Conservation (phyloP, 257 asterid genomes). For the Solanum dulcamara region DNA sequence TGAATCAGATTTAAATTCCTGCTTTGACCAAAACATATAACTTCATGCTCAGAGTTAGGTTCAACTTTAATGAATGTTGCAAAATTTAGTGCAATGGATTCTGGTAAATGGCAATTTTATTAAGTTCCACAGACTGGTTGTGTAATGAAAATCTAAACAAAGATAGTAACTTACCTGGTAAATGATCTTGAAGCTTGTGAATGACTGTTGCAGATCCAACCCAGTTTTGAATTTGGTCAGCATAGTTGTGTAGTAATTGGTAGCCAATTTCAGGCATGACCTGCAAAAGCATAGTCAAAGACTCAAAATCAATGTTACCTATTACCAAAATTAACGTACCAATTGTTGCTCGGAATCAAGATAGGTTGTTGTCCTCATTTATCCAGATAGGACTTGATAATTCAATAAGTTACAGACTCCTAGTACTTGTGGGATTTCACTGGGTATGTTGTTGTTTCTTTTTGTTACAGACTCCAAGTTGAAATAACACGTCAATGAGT, state of each 20-base stretch:
- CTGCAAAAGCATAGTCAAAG: conserved; percentile 18
- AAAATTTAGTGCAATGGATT: neutral
- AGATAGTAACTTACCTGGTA: conserved; percentile 35
- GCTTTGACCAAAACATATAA: too few relatives aligned
- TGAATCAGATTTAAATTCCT: too few relatives aligned
- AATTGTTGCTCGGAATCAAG: conserved; percentile 64
- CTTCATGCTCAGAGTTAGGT: too few relatives aligned
- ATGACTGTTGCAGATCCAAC: conserved; percentile 83
- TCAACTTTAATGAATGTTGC: neutral
- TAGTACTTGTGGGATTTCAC: too few relatives aligned
- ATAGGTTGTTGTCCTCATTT: conserved; percentile 55
- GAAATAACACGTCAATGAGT: conserved; percentile 4
- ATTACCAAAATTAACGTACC: conserved; percentile 23
- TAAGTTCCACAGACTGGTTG: neutral
- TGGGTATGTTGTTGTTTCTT: neutral
- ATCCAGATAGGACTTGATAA: conserved; percentile 69
- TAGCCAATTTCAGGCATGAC: conserved; percentile 81
- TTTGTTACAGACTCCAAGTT: neutral
- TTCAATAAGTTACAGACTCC: neutral
- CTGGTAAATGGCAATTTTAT: neutral
- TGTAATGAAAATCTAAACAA: neutral
- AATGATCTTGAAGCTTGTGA: conserved; percentile 55
- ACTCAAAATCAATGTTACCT: neutral
- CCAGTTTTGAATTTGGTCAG: conserved; percentile 65
- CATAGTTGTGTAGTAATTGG: conserved; percentile 75